Base-by-base conservation (phyloP, 2,329 filamentous ascomycete genomes). In the Aspergillus unguis region DNA sequence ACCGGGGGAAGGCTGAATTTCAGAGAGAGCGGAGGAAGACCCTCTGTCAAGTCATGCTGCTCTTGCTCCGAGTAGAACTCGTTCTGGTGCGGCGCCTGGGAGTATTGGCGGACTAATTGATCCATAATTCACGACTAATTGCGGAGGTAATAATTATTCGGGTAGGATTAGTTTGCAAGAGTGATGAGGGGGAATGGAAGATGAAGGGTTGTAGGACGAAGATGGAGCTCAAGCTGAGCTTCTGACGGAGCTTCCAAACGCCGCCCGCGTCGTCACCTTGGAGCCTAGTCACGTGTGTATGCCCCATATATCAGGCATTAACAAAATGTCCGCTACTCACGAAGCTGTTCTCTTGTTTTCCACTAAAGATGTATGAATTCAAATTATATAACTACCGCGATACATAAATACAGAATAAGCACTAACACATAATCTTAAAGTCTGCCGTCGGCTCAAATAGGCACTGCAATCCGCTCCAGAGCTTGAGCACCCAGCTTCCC, bases 1-100 rank as follows among this genome's bases (percentile, higher is more conserved):
- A 97, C 84, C 48, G 94, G 92, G 52, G 94, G 94, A 75, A 99
- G 87, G 65, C 90, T 89, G 76, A 99, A 99, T 76, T 92, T 95
- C 71, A 96, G 84, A 49, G 90, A 92, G 64, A 96, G 81, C 64
- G 85, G 85, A 67, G 90, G 87, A 61, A 84, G 78, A 64, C 83
- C 80, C 68, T 90, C 85, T 67, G 78, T 78, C 69, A 88, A 80
- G 67, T 92, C 86, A 71, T 89, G 81, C 68, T 90, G 82, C 63
- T 90, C 85, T 69, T 91, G 82, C 65, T 87, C 81, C 48, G 81
- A 79, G 68, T 86, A 84, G 65, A 83, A 81, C 75, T 95, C 88
- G 65, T 87, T 82, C 71, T 86, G 80, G 73, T 85, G 85, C 55
- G 86, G 80, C 66, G 91, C 85, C 65, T 86, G 85, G 77, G 87